Conservation (phyloP, 495 filamentous ascomycete genomes). For the Aspergillus cavernicola region DNA sequence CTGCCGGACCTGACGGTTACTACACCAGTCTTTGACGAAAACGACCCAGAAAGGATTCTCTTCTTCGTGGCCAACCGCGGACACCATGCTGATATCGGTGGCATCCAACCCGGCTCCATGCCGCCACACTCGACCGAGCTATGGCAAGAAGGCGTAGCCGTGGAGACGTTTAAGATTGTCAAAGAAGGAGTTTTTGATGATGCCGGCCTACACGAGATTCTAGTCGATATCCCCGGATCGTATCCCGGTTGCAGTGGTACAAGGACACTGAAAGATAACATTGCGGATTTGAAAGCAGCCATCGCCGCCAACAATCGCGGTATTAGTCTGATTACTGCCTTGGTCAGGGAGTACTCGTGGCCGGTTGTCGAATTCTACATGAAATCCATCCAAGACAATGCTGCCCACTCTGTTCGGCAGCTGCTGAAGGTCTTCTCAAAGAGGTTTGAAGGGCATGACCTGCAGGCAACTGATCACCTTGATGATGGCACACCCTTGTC, state of each 20-base stretch:
- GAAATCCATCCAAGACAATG: conserved; percentile 78
- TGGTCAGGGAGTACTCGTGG: conserved; percentile 84
- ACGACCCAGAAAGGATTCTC: no score
- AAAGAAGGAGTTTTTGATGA: conserved; percentile 85
- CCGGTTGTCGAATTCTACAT: conserved; percentile 90
- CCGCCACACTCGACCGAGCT: no score
- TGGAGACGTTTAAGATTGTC: no score
- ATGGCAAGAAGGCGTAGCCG: no score
- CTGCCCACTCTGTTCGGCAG: no score
- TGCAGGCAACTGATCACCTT: no score
- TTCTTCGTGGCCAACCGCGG: no score
- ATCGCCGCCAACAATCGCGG: conserved; percentile 94
- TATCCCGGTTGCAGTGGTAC: conserved; percentile 86
- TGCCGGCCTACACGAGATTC: conserved; percentile 69
- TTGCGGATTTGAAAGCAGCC: conserved; percentile 92
- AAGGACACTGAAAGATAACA: conserved; percentile 80
- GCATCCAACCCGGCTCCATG: no score
- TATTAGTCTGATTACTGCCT: conserved; percentile 73
- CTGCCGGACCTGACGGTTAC: no score
- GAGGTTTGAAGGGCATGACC: background rate
- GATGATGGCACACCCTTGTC: no score
- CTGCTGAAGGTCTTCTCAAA: conserved; percentile 61
- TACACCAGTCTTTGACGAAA: no score
- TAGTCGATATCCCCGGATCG: conserved; percentile 68
- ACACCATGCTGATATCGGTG: no score